Evolutionary conservation across 108 stramenopile species (phyloP).

Genomic region (Licmophora abbreviata): DNA sequence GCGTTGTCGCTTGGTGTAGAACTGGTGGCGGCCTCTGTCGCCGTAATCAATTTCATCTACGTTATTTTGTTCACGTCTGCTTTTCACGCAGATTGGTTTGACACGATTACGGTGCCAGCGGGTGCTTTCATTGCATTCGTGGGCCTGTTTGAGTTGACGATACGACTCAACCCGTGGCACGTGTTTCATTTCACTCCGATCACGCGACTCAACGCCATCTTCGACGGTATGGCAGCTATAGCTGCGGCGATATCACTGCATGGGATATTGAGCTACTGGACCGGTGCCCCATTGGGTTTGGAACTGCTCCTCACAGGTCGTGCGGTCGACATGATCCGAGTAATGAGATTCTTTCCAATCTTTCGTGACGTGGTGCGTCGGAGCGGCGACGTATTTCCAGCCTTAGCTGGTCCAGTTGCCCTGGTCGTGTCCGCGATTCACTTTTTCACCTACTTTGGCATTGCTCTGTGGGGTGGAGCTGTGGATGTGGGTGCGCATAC

Average conservation of each 20-base stretch:
- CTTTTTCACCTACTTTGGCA: slow-evolving; percentile 37
- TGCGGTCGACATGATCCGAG: slow-evolving; percentile 50
- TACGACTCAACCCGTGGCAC: slow-evolving; percentile 29
- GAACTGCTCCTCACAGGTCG: slow-evolving; percentile 26
- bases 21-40: slow-evolving; percentile 32
- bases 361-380: slow-evolving; percentile 44
- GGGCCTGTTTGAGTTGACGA: slow-evolving; percentile 32
- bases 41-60: slow-evolving; percentile 41
- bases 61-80: slow-evolving; percentile 32
- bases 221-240: slow-evolving; percentile 46
- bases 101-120: slow-evolving; percentile 3
- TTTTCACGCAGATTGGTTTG: slow-evolving; percentile 17
- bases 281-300: neutral
- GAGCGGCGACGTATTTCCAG: slow-evolving; percentile 43
- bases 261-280: too few species aligned
- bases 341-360: slow-evolving; percentile 41
- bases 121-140: slow-evolving; percentile 35
- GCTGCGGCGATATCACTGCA: slow-evolving; percentile 35
- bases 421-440: slow-evolving; percentile 37
- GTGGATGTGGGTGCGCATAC: slow-evolving; percentile 20
- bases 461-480: slow-evolving; percentile 47
- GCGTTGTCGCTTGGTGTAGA: slow-evolving; percentile 29
- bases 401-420: slow-evolving; percentile 32
- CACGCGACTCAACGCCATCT: slow-evolving; percentile 25
- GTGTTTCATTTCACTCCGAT: slow-evolving; percentile 29